A percentile compares a stretch with the other conserved stretches of the same genome.
Evolutionary conservation across 73 alveolate genomes (phyloP).

Genomic region (Effrenium voratum): DNA sequence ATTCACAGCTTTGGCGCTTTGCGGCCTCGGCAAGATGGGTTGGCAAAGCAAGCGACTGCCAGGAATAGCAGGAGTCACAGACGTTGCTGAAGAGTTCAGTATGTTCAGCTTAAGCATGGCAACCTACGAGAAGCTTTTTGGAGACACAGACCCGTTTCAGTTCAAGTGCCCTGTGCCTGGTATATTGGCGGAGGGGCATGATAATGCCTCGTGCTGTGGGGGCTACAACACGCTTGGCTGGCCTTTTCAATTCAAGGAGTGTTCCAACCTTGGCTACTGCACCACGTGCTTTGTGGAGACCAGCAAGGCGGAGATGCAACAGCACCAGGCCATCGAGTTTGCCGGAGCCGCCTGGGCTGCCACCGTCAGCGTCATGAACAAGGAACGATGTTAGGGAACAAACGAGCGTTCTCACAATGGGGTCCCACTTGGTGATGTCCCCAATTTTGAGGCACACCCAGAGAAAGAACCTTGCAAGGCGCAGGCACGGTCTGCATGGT

Average conservation of each 20-base stretch:
- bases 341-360: slow-evolving; percentile 85
- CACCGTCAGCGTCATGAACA: slow-evolving; percentile 87
- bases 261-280: slow-evolving; percentile 52
- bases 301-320: slow-evolving; percentile 30
- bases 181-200: not conserved
- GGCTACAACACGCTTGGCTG: slow-evolving; percentile 78
- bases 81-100: too few relatives aligned
- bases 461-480: too few relatives aligned
- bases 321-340: slow-evolving; percentile 38
- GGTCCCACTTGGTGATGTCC: too few relatives aligned
- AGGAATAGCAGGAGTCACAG: too few relatives aligned
- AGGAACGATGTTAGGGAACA: not conserved
- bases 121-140: slow-evolving; percentile 43
- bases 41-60: too few relatives aligned
- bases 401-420: too few relatives aligned
- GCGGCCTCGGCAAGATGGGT: too few relatives aligned
- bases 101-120: too few relatives aligned
- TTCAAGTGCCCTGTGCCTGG: slow-evolving; percentile 89
- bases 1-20: too few relatives aligned
- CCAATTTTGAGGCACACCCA: too few relatives aligned
- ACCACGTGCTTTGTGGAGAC: slow-evolving; percentile 84
- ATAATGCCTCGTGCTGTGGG: not conserved
- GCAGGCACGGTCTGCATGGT: not conserved
- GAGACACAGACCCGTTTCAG: slow-evolving; percentile 89
- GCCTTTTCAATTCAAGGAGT: slow-evolving; percentile 78